Base-by-base conservation (phyloP, 805 yeast genomes). In the Candida piceae region DNA sequence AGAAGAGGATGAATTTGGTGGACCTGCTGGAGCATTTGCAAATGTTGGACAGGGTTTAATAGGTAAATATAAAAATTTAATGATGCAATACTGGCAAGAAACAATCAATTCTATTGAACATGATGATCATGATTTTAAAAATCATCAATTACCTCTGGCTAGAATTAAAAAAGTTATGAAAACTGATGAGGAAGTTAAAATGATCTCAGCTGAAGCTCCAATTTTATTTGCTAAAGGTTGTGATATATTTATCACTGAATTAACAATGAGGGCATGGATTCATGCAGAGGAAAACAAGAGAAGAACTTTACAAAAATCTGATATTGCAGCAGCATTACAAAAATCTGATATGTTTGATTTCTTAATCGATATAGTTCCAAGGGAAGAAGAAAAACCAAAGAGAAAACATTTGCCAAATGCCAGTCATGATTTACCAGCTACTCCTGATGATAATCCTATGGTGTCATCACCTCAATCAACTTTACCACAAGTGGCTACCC, bases 161-260 rank as follows among this genome's bases (percentile, higher is more conserved):
- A 73, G 99, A 49, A 93, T 93, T 52, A 90, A 93, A 57, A 90
- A 90, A 60, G 97, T 90, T 28, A 90, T 90, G 97, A 90, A 90
- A 58, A 89, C 97, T 0, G 97, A 90, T 58, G 95, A 87, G 56
- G 97, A 90, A 46, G 97, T 93, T 27, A 76, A 88, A 46, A 93
- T 93, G 99, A 93, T 93, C 39, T 79, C 93, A 45, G 97, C 98
- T 3, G 99, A 93, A 64, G 97, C 97, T 1, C 98, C 99, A 2
- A 88, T 93, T 23, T 63, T 93, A 42, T 93, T 93, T 66, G 97
- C 98, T 32, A 93, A 93, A 60, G 97, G 97, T 1, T 93, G 98
- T 63, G 99, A 93, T 58, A 80, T 93, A 24, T 93, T 93, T 62
- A 90, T 93, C 49, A 89, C 98, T 1, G 99, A 93, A 59, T 67